Conservation (phyloP, 805 yeast species). For the Candida lessepsii region DNA sequence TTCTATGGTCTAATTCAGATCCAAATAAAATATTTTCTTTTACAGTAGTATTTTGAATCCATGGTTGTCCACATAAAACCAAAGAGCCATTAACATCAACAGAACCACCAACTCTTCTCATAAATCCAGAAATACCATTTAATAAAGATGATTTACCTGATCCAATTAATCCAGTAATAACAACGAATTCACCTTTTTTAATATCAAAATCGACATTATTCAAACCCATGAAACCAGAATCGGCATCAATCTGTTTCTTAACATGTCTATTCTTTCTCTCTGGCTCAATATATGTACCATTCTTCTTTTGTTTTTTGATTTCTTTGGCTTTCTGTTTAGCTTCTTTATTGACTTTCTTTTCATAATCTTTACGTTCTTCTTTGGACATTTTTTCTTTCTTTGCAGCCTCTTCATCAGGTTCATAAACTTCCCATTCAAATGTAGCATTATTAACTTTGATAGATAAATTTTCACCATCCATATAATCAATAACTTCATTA, state of each 20-base stretch:
- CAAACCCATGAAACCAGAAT: slow-evolving; percentile 26
- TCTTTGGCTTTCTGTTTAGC: slow-evolving; percentile 6
- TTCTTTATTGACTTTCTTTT: slow-evolving; percentile 6
- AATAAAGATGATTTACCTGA: slow-evolving; percentile 38
- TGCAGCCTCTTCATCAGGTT: slow-evolving; percentile 18
- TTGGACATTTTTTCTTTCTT: slow-evolving; percentile 10
- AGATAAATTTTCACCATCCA: slow-evolving; percentile 26
- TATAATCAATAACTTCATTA: slow-evolving; percentile 18
- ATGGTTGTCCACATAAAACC: slow-evolving; percentile 33
- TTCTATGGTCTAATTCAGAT: slow-evolving; percentile 19
- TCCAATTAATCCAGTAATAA: slow-evolving; percentile 37
- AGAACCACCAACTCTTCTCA: slow-evolving; percentile 31
- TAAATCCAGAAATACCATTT: slow-evolving; percentile 37
- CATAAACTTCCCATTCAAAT: slow-evolving; percentile 32
- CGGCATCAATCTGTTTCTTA: slow-evolving; percentile 3
- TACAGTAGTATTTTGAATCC: slow-evolving; percentile 38
- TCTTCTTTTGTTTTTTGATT: not conserved
- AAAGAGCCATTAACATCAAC: slow-evolving; percentile 30
- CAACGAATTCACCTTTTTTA: slow-evolving; percentile 34
- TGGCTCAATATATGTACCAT: slow-evolving; percentile 3
- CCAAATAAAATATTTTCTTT: slow-evolving; percentile 35
- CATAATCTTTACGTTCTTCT: slow-evolving; percentile 8
- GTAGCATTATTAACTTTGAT: slow-evolving; percentile 22
- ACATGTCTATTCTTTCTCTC: not conserved
- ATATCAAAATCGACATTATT: slow-evolving; percentile 23